Evolutionary conservation across 2,329 filamentous ascomycete species (phyloP).

Genomic region (Talaromyces verruculosus): DNA sequence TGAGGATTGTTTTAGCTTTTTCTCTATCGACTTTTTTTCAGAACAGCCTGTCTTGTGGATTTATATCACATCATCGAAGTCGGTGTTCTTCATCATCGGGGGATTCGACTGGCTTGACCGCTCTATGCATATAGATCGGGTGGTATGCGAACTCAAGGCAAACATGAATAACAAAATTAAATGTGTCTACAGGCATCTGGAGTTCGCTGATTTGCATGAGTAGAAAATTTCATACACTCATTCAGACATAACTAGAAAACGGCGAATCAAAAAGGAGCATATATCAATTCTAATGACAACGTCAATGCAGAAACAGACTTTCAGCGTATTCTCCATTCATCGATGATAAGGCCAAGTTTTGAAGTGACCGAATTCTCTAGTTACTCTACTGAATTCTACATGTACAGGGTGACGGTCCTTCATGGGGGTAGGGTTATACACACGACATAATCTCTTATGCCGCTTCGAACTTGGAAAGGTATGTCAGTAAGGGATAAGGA

Average conservation of each 20-base stretch:
- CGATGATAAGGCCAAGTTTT: too few species aligned
- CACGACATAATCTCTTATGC: not conserved
- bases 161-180: not conserved
- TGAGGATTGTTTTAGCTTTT: too few species aligned
- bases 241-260: too few species aligned
- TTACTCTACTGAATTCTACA: not conserved
- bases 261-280: too few species aligned
- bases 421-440: not conserved
- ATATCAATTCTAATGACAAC: too few species aligned
- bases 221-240: not conserved
- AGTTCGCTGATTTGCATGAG: not conserved
- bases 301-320: too few species aligned
- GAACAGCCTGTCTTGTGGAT: too few species aligned
- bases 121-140: not conserved
- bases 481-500: not conserved
- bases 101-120: not conserved
- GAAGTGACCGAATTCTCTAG: too few species aligned
- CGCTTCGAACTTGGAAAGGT: not conserved
- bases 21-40: too few species aligned
- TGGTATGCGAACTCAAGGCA: not conserved
- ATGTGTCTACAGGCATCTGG: not conserved
- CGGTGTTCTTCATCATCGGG: not conserved
- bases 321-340: too few species aligned
- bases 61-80: too few species aligned
- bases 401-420: not conserved